Evolutionary conservation across 305 asterid genomes (phyloP).

Genomic region (Fraxinus sp.): DNA sequence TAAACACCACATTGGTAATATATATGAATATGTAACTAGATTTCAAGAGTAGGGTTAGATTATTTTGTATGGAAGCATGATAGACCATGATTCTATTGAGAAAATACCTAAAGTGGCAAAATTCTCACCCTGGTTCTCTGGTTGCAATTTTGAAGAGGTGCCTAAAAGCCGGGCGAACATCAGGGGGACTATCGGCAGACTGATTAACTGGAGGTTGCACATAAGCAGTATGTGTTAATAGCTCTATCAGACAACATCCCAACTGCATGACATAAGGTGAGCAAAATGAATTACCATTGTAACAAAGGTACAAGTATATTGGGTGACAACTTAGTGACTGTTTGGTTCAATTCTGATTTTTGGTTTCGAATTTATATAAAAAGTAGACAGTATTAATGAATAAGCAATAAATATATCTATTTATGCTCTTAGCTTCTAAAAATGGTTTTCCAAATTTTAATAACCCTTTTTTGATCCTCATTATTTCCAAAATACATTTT

Average conservation of each 20-base stretch:
- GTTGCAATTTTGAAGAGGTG: slow-evolving; percentile 63
- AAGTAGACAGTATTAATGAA: not conserved
- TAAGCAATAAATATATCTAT: not conserved
- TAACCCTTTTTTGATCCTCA: not conserved
- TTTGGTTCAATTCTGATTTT: not conserved
- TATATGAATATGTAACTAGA: not conserved
- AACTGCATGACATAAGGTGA: slow-evolving; percentile 54
- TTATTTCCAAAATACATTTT: too few species aligned
- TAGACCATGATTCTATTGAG: slow-evolving; percentile 17
- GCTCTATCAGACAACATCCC: slow-evolving; percentile 83
- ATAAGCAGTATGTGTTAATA: slow-evolving; percentile 81
- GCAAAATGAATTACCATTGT: slow-evolving; percentile 20
- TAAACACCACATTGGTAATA: not conserved
- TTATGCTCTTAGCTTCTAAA: not conserved
- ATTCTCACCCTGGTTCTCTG: slow-evolving; percentile 64
- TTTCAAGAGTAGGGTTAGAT: not conserved
- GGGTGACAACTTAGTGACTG: not conserved
- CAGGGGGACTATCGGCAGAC: slow-evolving; percentile 80
- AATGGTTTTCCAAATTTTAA: not conserved
- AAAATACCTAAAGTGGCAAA: not conserved
- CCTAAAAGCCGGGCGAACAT: slow-evolving; percentile 90
- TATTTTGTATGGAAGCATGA: not conserved
- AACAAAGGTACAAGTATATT: slow-evolving; percentile 13
- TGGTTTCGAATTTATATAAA: not conserved
- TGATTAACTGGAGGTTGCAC: slow-evolving; percentile 74